A percentile compares a stretch with the other conserved stretches of the same genome.
Evolutionary conservation across 2,329 filamentous ascomycete genomes (phyloP).

Genomic region (Aspergillus sclerotialis): DNA sequence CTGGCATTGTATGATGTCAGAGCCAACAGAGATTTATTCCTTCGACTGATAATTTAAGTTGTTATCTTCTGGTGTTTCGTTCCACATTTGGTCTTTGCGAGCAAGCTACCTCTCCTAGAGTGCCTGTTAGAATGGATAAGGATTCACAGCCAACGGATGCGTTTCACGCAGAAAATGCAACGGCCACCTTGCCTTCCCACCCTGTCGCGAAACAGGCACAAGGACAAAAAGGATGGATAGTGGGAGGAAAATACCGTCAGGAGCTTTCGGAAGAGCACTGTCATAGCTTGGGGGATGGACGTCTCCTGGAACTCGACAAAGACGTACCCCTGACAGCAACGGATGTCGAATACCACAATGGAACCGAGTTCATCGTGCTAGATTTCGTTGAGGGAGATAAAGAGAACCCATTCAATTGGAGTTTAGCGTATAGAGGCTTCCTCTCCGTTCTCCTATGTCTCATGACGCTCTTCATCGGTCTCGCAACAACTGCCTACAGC

Average conservation of each 20-base stretch:
- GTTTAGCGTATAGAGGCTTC: constrained; percentile 36
- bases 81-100: too few relatives aligned
- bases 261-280: constrained; percentile 14
- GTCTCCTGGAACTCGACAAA: constrained; percentile 35
- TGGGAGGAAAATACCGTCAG: constrained; percentile 22
- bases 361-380: constrained; percentile 40
- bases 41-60: too few relatives aligned
- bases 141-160: too few relatives aligned
- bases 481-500: constrained; percentile 49
- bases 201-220: constrained; percentile 3
- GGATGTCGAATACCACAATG: constrained; percentile 36
- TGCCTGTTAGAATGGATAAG: too few relatives aligned
- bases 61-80: too few relatives aligned
- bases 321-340: constrained; percentile 45
- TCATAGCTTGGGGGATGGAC: constrained; percentile 9
- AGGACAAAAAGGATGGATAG: constrained; percentile 12
- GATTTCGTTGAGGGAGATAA: constrained; percentile 41
- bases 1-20: too few relatives aligned
- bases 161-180: constrained; percentile 18
- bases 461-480: constrained; percentile 49
- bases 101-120: too few relatives aligned
- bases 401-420: constrained; percentile 50
- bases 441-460: constrained; percentile 43
- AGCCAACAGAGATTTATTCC: too few relatives aligned
- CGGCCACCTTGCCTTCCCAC: too few relatives aligned